Conservation (phyloP, 805 yeast species). For the Kregervanrija delftensis region DNA sequence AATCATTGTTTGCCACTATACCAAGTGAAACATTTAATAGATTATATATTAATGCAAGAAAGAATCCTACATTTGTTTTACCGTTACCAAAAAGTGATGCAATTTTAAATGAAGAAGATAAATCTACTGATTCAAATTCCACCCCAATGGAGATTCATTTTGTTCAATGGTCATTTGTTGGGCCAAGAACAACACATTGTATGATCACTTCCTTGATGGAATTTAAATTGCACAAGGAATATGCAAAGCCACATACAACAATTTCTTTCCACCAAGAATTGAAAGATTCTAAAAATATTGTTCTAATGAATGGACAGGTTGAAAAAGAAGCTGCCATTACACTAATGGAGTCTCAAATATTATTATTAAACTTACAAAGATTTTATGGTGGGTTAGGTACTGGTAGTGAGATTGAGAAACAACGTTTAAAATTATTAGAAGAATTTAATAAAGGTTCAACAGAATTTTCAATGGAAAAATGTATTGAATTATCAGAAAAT, state of each 20-base stretch:
- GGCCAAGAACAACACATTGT: conserved; percentile 77
- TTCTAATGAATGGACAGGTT: conserved; percentile 80
- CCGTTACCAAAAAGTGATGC: conserved; percentile 70
- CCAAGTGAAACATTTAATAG: conserved; percentile 52
- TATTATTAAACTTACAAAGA: conserved; percentile 70
- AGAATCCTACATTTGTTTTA: conserved; percentile 77
- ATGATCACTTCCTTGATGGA: conserved; percentile 88
- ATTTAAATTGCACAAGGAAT: conserved; percentile 83
- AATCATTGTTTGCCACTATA: conserved; percentile 60
- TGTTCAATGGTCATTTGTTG: conserved; percentile 90
- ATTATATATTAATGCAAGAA: conserved; percentile 58
- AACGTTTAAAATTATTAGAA: conserved; percentile 51
- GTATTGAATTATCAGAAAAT: conserved; percentile 69
- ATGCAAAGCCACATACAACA: conserved; percentile 92
- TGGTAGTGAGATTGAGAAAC: conserved; percentile 33
- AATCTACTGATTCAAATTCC: conserved; percentile 21
- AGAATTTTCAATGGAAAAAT: conserved; percentile 57
- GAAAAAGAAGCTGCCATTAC: conserved; percentile 66
- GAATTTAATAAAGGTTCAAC: conserved; percentile 66
- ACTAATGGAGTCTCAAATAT: conserved; percentile 68
- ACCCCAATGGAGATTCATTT: conserved; percentile 71
- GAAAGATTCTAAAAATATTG: conserved; percentile 48
- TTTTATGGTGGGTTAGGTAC: conserved; percentile 68
- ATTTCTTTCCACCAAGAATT: conserved; percentile 82
- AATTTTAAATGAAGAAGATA: conserved; percentile 27